Evolutionary conservation across 345 rosid genomes (phyloP).

Genomic region (Eucalyptus polybractea): DNA sequence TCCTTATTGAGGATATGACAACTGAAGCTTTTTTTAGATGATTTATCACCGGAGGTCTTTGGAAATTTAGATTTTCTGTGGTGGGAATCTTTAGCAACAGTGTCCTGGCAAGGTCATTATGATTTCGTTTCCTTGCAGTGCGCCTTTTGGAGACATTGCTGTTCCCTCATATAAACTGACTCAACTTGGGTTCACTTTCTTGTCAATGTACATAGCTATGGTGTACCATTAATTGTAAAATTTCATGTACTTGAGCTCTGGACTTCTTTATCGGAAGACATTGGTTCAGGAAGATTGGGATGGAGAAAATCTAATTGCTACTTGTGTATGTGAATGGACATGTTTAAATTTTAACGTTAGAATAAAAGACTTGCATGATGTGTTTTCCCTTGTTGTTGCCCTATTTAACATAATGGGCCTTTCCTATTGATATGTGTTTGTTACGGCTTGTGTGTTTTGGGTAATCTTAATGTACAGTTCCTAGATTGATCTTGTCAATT

Average conservation of each 20-base stretch:
- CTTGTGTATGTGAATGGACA: neutral
- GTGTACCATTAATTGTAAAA: neutral
- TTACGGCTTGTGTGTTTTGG: neutral
- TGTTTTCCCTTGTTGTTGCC: neutral
- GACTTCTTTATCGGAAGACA: neutral
- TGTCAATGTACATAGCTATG: neutral
- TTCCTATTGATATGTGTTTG: neutral
- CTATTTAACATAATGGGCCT: neutral
- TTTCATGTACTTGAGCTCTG: neutral
- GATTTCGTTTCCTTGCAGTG: neutral
- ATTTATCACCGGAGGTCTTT: neutral
- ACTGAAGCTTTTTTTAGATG: neutral
- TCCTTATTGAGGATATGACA: neutral
- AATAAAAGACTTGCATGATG: neutral
- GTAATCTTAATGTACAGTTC: neutral
- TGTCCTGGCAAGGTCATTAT: neutral
- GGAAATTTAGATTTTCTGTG: neutral
- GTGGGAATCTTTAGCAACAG: neutral
- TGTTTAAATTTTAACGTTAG: neutral
- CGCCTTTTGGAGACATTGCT: neutral
- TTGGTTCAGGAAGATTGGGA: neutral
- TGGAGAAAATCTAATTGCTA: neutral
- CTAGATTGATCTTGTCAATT: neutral
- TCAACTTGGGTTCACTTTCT: neutral
- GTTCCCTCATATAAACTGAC: neutral